These are phyloP conservation scores for Urochloa ruziziensis DNA, from an alignment of 176 grass and related monocot genomes.

Conservation along the genomic window DNA sequence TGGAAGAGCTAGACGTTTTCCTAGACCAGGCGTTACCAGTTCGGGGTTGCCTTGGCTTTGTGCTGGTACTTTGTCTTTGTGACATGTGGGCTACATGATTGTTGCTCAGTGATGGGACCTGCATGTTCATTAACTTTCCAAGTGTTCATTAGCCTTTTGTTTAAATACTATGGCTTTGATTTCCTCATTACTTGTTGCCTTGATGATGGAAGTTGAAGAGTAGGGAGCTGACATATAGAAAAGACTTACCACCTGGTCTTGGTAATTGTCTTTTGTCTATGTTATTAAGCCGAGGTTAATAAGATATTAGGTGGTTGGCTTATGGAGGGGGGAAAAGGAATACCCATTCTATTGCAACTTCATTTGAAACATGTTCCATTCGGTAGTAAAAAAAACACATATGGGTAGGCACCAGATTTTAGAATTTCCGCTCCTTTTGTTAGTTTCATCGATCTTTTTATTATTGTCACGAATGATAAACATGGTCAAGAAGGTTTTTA, in stretches of 20 bases:
- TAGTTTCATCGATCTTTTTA: background rate
- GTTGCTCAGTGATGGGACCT: slow-evolving; percentile 4
- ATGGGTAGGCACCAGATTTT: background rate
- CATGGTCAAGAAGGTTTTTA: background rate
- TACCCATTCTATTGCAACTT: background rate
- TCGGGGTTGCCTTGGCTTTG: background rate
- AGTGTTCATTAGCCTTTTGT: background rate
- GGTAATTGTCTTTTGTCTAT: background rate
- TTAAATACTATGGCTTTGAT: background rate
- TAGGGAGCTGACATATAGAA: background rate
- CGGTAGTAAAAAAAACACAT: slow-evolving; percentile 13
- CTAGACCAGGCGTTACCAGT: slow-evolving; percentile 21
- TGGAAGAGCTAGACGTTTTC: background rate
- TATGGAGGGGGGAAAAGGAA: background rate
- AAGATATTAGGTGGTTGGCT: background rate
- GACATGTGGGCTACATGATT: slow-evolving; percentile 8
- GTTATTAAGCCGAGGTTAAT: background rate
- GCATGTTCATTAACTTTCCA: slow-evolving; percentile 8
- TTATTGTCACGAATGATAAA: background rate
- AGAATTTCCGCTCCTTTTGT: background rate
- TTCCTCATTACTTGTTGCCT: background rate
- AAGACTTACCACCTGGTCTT: background rate
- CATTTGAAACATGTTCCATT: background rate
- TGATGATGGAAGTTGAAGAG: background rate
- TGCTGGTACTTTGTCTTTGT: slow-evolving; percentile 13